Percentiles rank a stretch among this genome's conserved stretches.
These are phyloP conservation scores for Xerocomellus dryophilus DNA, from an alignment of 768 basidiomycete genomes.

Conservation along the genomic window DNA sequence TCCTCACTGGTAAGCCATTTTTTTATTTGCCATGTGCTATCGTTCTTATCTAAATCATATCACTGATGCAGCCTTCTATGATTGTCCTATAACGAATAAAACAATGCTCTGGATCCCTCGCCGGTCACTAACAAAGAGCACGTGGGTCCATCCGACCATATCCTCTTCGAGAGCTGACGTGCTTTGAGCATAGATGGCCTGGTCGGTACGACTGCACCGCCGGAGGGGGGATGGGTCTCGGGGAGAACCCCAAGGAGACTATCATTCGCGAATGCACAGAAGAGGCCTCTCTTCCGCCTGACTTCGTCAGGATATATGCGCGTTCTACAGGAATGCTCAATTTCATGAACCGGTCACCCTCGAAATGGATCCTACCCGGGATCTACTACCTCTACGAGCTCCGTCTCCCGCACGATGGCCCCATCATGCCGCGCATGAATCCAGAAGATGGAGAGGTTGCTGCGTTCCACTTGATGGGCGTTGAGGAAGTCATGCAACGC, in stretches of 20 bases:
- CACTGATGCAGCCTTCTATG: constrained; percentile 32
- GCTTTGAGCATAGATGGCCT: constrained; percentile 18
- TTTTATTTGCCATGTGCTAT: background rate
- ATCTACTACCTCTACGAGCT: constrained; percentile 46
- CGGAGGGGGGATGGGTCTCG: constrained; percentile 42
- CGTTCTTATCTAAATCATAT: background rate
- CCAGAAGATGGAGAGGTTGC: constrained; percentile 42
- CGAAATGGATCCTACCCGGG: constrained; percentile 44
- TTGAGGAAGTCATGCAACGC: constrained; percentile 31
- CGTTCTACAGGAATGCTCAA: constrained; percentile 38
- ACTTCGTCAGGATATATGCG: constrained; percentile 33
- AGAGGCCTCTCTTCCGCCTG: constrained; percentile 40
- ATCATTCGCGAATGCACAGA: constrained; percentile 43
- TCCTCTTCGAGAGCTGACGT: background rate
- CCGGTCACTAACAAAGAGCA: constrained; percentile 39
- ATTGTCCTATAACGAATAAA: constrained; percentile 28
- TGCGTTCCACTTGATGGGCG: constrained; percentile 38
- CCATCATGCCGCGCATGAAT: constrained; percentile 36
- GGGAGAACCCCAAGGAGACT: constrained; percentile 36
- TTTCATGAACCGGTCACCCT: constrained; percentile 42
- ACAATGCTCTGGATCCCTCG: constrained; percentile 41
- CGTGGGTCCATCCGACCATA: constrained; percentile 26
- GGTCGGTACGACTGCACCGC: constrained; percentile 43
- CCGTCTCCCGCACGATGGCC: constrained; percentile 35
- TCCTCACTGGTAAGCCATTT: constrained; percentile 38